Evolutionary conservation across 2,329 filamentous ascomycete genomes (phyloP).

Genomic region (Scytalidium lignicola): DNA sequence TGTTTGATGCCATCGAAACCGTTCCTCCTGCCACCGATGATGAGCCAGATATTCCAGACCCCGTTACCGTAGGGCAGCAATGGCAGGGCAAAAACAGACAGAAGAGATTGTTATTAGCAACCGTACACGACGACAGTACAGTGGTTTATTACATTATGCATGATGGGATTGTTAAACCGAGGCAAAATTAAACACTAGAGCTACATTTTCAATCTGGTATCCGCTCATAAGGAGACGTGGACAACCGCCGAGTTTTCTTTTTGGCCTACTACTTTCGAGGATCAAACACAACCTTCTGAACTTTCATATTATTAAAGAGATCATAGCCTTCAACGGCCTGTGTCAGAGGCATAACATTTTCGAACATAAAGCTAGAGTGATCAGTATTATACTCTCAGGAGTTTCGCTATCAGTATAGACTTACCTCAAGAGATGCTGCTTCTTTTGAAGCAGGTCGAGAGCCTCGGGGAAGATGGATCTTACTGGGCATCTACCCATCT

Average conservation of each 20-base stretch:
- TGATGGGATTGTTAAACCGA: constrained; percentile 80
- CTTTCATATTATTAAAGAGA: constrained; percentile 67
- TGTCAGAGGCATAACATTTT: constrained; percentile 66
- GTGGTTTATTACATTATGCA: constrained; percentile 82
- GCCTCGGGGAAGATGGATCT: constrained; percentile 64
- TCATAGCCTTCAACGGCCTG: constrained; percentile 65
- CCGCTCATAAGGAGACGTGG: neutral
- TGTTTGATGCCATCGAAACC: constrained; percentile 60
- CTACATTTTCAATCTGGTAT: neutral
- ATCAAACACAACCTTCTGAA: constrained; percentile 67
- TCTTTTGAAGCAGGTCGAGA: constrained; percentile 58
- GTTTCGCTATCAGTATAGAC: constrained; percentile 20
- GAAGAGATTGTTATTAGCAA: constrained; percentile 70
- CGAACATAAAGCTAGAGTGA: constrained; percentile 65
- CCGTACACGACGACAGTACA: constrained; percentile 74
- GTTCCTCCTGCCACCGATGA: constrained; percentile 34
- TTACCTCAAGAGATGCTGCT: constrained; percentile 62
- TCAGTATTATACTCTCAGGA: constrained; percentile 10
- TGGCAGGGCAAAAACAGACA: constrained; percentile 42
- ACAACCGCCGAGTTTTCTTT: neutral
- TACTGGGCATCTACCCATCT: constrained; percentile 75
- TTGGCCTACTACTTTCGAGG: neutral
- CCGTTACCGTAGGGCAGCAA: constrained; percentile 29
- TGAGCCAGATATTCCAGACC: constrained; percentile 14
- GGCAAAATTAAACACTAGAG: constrained; percentile 61